These are phyloP conservation scores for Omphalotus guepiniiformis DNA, from an alignment of 768 basidiomycete genomes.

Conservation along the genomic window DNA sequence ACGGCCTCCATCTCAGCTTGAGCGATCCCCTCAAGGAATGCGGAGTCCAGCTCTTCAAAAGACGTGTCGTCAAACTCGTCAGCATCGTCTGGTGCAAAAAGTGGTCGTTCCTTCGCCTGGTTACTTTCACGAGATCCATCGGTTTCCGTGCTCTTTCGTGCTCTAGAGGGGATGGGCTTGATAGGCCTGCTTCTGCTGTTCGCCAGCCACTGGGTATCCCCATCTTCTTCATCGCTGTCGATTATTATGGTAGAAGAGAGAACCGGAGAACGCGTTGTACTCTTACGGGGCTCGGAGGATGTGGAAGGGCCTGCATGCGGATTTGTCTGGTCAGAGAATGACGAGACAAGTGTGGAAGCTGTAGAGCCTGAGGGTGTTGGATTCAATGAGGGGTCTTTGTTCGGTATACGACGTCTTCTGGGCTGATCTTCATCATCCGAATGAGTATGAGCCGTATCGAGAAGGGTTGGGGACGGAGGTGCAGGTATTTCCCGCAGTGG, in stretches of 20 bases:
- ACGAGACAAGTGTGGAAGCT: not conserved
- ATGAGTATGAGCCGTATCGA: slow-evolving; percentile 15
- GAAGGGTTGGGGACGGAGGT: slow-evolving; percentile 18
- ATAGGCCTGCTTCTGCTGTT: slow-evolving; percentile 10
- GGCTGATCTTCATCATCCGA: slow-evolving; percentile 26
- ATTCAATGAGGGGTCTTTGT: slow-evolving; percentile 9
- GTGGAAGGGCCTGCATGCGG: not conserved
- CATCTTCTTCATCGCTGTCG: slow-evolving; percentile 27
- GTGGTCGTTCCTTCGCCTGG: slow-evolving; percentile 21
- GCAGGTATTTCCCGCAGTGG: slow-evolving; percentile 25
- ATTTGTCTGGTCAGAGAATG: not conserved
- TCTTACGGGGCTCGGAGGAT: not conserved
- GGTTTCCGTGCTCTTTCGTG: slow-evolving; percentile 9
- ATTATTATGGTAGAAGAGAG: slow-evolving; percentile 20
- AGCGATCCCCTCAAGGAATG: slow-evolving; percentile 36
- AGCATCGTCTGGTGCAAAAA: slow-evolving; percentile 31
- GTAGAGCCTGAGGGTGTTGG: not conserved
- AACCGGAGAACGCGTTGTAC: slow-evolving; percentile 9
- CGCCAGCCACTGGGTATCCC: slow-evolving; percentile 9
- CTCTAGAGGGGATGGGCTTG: slow-evolving; percentile 12
- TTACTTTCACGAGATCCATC: slow-evolving; percentile 15
- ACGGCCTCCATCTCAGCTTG: slow-evolving; percentile 30
- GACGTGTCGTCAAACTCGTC: slow-evolving; percentile 32
- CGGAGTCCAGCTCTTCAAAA: slow-evolving; percentile 8
- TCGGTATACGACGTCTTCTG: slow-evolving; percentile 21